Conservation (phyloP, 2,329 filamentous ascomycete species). For the Lecanicillium sp. region DNA sequence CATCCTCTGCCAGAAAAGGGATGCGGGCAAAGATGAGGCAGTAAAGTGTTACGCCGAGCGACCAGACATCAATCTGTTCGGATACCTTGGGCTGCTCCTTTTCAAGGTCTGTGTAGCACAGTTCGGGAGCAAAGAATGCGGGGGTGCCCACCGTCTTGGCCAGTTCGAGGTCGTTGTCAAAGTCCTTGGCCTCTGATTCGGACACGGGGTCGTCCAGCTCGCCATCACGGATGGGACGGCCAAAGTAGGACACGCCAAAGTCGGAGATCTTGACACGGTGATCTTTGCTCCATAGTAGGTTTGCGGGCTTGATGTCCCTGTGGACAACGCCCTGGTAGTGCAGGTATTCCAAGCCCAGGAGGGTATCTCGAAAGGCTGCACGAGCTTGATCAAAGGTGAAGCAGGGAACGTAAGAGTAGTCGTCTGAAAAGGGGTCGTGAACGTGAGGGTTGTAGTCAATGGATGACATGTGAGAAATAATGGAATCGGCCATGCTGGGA, state of each 20-base stretch:
- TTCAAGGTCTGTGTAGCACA: conserved; percentile 79
- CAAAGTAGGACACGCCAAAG: conserved; percentile 96
- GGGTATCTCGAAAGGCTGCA: conserved; percentile 81
- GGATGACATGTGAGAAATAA: conserved; percentile 61
- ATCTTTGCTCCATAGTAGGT: conserved; percentile 77
- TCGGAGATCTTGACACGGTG: conserved; percentile 95
- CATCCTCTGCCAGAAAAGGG: conserved; percentile 85
- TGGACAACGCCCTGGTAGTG: conserved; percentile 82
- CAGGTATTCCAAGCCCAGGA: conserved; percentile 87
- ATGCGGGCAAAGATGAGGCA: conserved; percentile 91
- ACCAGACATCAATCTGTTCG: conserved; percentile 95
- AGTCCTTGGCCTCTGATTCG: conserved; percentile 75
- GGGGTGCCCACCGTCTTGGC: conserved; percentile 97
- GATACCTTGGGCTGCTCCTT: conserved; percentile 69
- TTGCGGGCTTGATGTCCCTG: conserved; percentile 81
- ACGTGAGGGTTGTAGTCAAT: conserved; percentile 48
- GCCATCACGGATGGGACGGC: conserved; percentile 74
- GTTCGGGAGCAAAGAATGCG: conserved; percentile 92
- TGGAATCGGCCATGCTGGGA: conserved; percentile 73
- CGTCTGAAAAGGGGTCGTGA: conserved; percentile 68
- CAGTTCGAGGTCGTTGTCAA: conserved; percentile 91
- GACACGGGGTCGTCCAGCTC: conserved; percentile 67
- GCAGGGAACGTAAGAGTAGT: conserved; percentile 88
- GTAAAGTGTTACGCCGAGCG: conserved; percentile 89
- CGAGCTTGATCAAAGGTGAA: conserved; percentile 80